These are phyloP conservation scores for Calonectria pteridis DNA, from an alignment of 2,329 filamentous ascomycete species.

Conservation along the genomic window DNA sequence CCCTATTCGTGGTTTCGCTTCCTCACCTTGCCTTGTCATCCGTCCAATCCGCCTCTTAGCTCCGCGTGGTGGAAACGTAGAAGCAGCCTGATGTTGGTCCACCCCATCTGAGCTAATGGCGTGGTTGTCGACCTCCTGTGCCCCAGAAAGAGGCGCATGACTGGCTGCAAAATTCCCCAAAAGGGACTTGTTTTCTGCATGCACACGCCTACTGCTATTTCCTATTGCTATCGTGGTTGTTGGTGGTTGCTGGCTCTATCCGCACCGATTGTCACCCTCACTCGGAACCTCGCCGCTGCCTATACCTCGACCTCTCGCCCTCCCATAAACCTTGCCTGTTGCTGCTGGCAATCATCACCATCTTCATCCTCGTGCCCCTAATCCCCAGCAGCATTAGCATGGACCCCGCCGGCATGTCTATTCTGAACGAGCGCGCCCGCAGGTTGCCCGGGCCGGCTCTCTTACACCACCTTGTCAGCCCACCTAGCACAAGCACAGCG, in stretches of 20 bases:
- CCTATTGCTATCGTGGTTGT: constrained; percentile 29
- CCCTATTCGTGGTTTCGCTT: constrained; percentile 40
- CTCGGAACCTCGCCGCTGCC: neutral
- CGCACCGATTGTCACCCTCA: constrained; percentile 10
- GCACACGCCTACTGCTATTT: constrained; percentile 25
- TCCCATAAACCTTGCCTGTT: neutral
- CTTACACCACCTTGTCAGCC: constrained; percentile 71
- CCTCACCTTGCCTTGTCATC: constrained; percentile 31
- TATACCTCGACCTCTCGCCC: neutral
- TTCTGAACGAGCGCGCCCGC: constrained; percentile 59
- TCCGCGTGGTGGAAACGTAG: constrained; percentile 38
- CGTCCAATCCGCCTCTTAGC: constrained; percentile 37
- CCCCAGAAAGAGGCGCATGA: constrained; percentile 39
- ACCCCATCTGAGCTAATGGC: constrained; percentile 43
- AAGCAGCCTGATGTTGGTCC: constrained; percentile 45
- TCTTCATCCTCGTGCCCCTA: neutral
- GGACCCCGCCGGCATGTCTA: constrained; percentile 52
- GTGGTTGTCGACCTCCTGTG: constrained; percentile 37
- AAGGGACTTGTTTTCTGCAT: constrained; percentile 41
- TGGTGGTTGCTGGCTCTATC: constrained; percentile 27
- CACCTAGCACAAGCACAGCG: constrained; percentile 42
- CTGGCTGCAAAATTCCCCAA: constrained; percentile 40
- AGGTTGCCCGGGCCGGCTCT: constrained; percentile 58
- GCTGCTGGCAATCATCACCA: constrained; percentile 9
- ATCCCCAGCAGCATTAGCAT: constrained; percentile 34